Percentiles rank a stretch among this genome's conserved stretches.
phyloP scores from a whole-genome alignment of 2,329 filamentous ascomycete species.

The Arachnopeziza araneosa region DNA sequence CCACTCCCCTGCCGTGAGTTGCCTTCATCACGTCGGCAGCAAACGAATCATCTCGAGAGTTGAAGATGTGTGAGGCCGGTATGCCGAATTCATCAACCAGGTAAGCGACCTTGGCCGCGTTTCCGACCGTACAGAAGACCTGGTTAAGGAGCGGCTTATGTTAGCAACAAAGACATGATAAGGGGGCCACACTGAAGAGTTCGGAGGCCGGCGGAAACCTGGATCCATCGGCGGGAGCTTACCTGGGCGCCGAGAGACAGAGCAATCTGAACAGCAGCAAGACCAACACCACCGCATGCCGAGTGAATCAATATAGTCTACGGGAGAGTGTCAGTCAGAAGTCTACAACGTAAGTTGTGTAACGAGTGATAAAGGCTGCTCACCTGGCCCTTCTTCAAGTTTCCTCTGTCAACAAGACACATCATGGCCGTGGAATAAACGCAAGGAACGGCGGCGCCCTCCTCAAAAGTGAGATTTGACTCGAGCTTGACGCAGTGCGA shows the following conservation, averaged over 20 bases:
- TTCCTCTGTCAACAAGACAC: not conserved
- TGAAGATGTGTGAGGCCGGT: constrained; percentile 35
- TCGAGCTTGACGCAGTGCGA: not conserved
- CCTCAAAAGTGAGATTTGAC: not conserved
- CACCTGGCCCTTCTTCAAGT: constrained; percentile 15
- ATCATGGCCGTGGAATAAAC: constrained; percentile 1
- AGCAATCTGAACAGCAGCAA: constrained; percentile 29
- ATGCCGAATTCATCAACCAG: constrained; percentile 31
- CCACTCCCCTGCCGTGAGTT: constrained; percentile 24
- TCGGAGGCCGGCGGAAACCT: too few relatives aligned
- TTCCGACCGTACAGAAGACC: constrained; percentile 30
- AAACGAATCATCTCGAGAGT: constrained; percentile 32
- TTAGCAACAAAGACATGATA: too few relatives aligned
- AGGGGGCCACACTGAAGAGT: too few relatives aligned
- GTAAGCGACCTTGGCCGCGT: constrained; percentile 26
- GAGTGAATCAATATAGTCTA: constrained; percentile 14
- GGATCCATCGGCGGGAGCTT: too few relatives aligned
- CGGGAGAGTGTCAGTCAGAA: too few relatives aligned
- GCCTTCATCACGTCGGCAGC: constrained; percentile 25
- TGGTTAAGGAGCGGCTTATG: too few relatives aligned
- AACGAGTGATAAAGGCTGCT: not conserved
- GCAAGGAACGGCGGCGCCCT: constrained; percentile 3
- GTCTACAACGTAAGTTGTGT: too few relatives aligned
- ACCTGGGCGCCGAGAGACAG: constrained; percentile 16
- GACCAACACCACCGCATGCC: constrained; percentile 29